Conservation (phyloP, 2,329 filamentous ascomycete species). For the Calonectria naviculata region DNA sequence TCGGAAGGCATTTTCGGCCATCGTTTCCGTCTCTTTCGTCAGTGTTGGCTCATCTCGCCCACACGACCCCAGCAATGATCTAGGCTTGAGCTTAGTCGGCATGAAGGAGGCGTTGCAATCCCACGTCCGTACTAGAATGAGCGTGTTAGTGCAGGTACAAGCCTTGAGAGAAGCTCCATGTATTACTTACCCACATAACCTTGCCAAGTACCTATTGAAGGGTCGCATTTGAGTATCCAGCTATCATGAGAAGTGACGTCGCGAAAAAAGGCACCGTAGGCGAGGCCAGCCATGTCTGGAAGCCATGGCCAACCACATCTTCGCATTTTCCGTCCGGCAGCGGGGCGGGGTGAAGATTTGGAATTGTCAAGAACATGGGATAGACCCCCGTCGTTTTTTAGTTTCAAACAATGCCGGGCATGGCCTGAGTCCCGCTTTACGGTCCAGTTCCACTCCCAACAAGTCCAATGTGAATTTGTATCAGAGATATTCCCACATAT, state of each 20-base stretch:
- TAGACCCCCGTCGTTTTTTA: neutral
- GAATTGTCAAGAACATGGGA: slow-evolving; percentile 10
- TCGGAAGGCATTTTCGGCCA: slow-evolving; percentile 12
- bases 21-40: slow-evolving; percentile 27
- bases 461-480: neutral
- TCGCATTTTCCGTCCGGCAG: neutral
- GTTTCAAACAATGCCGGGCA: neutral
- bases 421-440: neutral
- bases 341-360: slow-evolving; percentile 17
- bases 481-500: neutral
- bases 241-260: slow-evolving; percentile 10
- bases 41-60: slow-evolving; percentile 37
- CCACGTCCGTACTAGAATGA: neutral
- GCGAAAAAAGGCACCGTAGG: neutral
- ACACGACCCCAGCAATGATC: slow-evolving; percentile 7
- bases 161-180: neutral
- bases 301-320: slow-evolving; percentile 14
- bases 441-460: neutral
- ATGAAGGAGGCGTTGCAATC: neutral
- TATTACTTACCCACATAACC: slow-evolving; percentile 1
- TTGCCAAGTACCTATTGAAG: neutral
- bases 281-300: slow-evolving; percentile 13
- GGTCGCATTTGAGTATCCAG: neutral
- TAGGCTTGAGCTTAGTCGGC: neutral
- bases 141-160: slow-evolving; percentile 12